Evolutionary conservation across 257 asterid species (phyloP), one percentile per base, ranked within the genome.

Genomic region (Nicotiana undulata): DNA sequence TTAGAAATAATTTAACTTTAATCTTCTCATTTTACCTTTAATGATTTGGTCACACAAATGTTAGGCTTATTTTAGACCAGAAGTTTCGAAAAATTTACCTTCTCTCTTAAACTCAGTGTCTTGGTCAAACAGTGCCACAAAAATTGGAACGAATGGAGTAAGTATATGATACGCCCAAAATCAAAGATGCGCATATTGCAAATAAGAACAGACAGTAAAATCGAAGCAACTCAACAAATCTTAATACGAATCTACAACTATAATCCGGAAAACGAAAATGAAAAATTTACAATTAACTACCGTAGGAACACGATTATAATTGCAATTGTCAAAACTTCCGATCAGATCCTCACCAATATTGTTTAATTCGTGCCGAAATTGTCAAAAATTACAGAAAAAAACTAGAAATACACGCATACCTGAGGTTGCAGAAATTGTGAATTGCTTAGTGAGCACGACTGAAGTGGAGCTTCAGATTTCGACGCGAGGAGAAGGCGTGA

Each of bases 401-500:
- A 16, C 1, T n/a, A n/a, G n/a, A 70, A 32, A 18, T 10, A 28
- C 18, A 56, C 16, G 44, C 18, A 28, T 55, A 32, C 84, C 84
- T 74, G 53, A 81, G 63, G 65, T 11, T 49, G 82, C 10, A 79
- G 53, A 64, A 49, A 79, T 28, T 56, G 51, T 16, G 26, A 28
- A 56, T 81, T 26, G 60, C 74, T 81, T 81, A 15, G 63, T 15
- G 32, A 20, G 74, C 75, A 79, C 46, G 81, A 20, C 80, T 70
- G 61, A 34, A 70, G 55, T 31, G 28, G 72, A 34, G 72, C 29
- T 44, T 26, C 9, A 8, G 65, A 68, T 66, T 22, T 32, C 22
- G 81, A 40, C 31, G 52, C 49, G 11, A 40, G 3, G 49, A 40
- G 49, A 40, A 40, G 46, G 49, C 9, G 11, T 7, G 12, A 40